These are phyloP conservation scores for Alternaria metachromatica DNA, from an alignment of 2,329 filamentous ascomycete species.

Conservation along the genomic window DNA sequence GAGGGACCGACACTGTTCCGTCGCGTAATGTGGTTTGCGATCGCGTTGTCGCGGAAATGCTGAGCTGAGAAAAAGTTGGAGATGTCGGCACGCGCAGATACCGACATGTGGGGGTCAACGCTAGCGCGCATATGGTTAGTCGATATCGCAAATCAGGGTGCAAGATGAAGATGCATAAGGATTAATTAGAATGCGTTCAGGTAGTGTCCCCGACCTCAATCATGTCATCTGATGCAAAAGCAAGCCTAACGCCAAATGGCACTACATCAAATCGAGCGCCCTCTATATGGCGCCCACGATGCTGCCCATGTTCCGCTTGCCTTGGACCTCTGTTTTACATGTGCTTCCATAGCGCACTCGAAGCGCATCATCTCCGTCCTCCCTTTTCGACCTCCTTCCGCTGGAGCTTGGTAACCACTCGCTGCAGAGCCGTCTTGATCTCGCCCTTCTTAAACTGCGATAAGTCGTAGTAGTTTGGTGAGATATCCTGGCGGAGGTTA, in stretches of 20 bases:
- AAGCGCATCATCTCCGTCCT: background rate
- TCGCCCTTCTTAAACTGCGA: constrained; percentile 83
- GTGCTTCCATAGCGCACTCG: background rate
- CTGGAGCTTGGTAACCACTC: constrained; percentile 61
- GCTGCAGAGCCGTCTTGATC: constrained; percentile 71
- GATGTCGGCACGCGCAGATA: constrained; percentile 28
- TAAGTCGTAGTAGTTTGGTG: constrained; percentile 90
- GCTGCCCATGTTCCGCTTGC: background rate
- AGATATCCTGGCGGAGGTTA: constrained; percentile 73
- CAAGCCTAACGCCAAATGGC: background rate
- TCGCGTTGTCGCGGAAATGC: constrained; percentile 11
- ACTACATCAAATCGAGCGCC: background rate
- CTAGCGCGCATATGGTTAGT: constrained; percentile 11
- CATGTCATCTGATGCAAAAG: background rate
- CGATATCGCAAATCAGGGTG: background rate
- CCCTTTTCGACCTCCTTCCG: constrained; percentile 55
- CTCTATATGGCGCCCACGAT: background rate
- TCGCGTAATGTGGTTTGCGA: constrained; percentile 23
- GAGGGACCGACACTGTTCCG: background rate
- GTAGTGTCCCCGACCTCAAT: background rate
- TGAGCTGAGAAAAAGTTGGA: constrained; percentile 37
- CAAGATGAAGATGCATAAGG: background rate
- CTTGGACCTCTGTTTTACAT: background rate
- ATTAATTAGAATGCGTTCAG: background rate
- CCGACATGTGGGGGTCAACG: constrained; percentile 18